Base-by-base conservation (phyloP, 768 basidiomycete species). In the Calvatia gigantea region DNA sequence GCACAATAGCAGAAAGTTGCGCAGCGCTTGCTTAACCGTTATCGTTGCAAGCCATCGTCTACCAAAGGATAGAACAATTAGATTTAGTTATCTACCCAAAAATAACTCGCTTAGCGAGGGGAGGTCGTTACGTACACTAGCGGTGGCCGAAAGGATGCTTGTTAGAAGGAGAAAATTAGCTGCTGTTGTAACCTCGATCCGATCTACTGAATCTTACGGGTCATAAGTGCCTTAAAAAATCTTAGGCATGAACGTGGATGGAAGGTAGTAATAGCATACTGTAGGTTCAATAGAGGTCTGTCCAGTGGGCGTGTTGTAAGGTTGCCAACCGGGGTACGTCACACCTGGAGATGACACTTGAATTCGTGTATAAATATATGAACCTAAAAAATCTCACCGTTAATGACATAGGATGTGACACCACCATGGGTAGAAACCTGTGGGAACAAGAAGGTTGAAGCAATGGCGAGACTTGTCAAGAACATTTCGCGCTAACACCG, bases 41-140 rank as follows among this genome's bases (percentile, higher is more conserved):
- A 64, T 71, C 64, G 65, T 73, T 71, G 63, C 70, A 72, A 59
- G 64, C 65, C 21, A 71, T 64, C 19, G 62, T 65, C 68, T 69
- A 55, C 2, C 17, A 37, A 4, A 28, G 7, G 28, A 12, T 42
- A 15, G 41, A 42, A n/a, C n/a, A 11, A 21, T 0, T 17, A 3
- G 9, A 5, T 42, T 21, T 11, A 21, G 17, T 23, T 4, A 8
- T 6, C 9, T 11, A 21, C 8, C 41, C 0, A 4, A 7, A 3
- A 42, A 11, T 21, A 2, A 21, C 41, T 14, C 41, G 11, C 1
- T 3, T 21, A 23, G 0, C 21, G 41, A 14, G 41, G 25, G 35
- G 12, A 25, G n/a, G n/a, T n/a, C n/a, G n/a, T n/a, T 1, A 56
- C 64, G 14, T 54, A 66, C 61, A 9, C 56, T 56, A 28, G 60